These are phyloP conservation scores for Fistulifera solaris DNA, from an alignment of 108 stramenopile genomes.

Conservation along the genomic window DNA sequence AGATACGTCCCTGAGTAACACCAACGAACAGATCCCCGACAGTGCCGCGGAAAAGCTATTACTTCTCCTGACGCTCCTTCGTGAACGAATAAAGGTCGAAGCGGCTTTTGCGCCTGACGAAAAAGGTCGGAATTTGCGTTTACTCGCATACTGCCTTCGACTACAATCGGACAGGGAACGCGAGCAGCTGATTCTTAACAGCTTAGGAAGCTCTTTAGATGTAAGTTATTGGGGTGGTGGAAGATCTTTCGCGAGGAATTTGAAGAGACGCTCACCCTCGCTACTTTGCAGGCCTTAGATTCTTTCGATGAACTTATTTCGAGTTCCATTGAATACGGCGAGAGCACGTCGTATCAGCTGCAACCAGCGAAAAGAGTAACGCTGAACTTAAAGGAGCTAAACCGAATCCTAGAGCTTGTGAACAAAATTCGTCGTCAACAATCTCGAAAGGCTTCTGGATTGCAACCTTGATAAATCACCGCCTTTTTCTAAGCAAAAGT, in stretches of 20 bases:
- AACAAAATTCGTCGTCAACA: conserved; percentile 41
- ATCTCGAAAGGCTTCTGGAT: conserved; percentile 41
- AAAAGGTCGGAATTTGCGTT: conserved; percentile 56
- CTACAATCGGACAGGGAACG: conserved; percentile 39
- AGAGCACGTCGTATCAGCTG: conserved; percentile 64
- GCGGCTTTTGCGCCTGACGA: conserved; percentile 70
- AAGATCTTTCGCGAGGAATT: not conserved
- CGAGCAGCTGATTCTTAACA: conserved; percentile 52
- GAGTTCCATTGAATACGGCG: conserved; percentile 73
- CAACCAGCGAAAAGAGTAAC: conserved; percentile 29
- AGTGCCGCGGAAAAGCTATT: conserved; percentile 63
- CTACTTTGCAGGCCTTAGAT: conserved; percentile 19
- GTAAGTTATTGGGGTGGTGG: conserved; percentile 32
- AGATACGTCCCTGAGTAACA: not conserved
- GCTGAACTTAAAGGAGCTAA: conserved; percentile 46
- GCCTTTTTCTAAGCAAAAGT: no score
- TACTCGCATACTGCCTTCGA: conserved; percentile 69
- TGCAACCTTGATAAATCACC: not conserved
- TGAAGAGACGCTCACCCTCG: not conserved
- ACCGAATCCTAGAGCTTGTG: conserved; percentile 43
- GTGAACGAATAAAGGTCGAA: conserved; percentile 76
- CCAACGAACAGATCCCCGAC: conserved; percentile 16
- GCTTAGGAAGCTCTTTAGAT: conserved; percentile 65
- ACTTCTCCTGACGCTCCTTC: conserved; percentile 54
- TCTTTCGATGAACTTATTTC: conserved; percentile 55